These are phyloP conservation scores for Pachyrhizus erosus DNA, from an alignment of 306 rosid species.

Conservation along the genomic window DNA sequence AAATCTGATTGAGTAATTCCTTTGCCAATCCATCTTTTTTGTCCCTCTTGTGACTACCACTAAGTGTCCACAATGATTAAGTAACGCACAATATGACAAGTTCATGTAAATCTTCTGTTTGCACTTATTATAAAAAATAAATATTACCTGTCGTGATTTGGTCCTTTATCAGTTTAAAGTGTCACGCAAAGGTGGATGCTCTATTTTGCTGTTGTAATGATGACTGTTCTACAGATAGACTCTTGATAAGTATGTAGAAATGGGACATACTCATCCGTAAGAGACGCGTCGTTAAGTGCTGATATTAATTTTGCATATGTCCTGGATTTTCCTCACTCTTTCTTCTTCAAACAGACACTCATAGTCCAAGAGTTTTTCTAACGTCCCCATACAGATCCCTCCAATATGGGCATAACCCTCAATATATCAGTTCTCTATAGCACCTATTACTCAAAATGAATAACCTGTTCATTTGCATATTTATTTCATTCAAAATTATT, in stretches of 20 bases:
- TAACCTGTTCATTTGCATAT: background rate
- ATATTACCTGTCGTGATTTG: conserved; percentile 5
- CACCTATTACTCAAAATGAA: background rate
- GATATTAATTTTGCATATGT: background rate
- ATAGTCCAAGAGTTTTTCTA: too few species aligned
- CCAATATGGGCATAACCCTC: background rate
- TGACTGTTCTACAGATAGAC: conserved; percentile 34
- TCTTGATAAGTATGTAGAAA: background rate
- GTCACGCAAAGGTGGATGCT: conserved; percentile 49
- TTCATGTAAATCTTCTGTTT: conserved; percentile 16
- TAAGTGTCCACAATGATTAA: conserved; percentile 8
- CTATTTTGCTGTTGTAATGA: conserved; percentile 36
- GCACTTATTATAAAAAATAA: background rate
- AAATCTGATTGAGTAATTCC: conserved; percentile 32
- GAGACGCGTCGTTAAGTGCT: background rate
- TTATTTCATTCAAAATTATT: background rate
- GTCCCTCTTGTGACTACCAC: background rate
- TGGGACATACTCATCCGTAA: background rate
- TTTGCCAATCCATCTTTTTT: conserved; percentile 5
- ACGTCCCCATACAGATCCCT: background rate
- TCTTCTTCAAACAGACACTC: background rate
- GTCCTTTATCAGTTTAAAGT: conserved; percentile 7
- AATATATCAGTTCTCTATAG: background rate
- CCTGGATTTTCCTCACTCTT: background rate
- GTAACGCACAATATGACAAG: background rate